These are phyloP conservation scores for Myriosclerotinia curreyana DNA, from an alignment of 2,329 filamentous ascomycete genomes.

Conservation along the genomic window DNA sequence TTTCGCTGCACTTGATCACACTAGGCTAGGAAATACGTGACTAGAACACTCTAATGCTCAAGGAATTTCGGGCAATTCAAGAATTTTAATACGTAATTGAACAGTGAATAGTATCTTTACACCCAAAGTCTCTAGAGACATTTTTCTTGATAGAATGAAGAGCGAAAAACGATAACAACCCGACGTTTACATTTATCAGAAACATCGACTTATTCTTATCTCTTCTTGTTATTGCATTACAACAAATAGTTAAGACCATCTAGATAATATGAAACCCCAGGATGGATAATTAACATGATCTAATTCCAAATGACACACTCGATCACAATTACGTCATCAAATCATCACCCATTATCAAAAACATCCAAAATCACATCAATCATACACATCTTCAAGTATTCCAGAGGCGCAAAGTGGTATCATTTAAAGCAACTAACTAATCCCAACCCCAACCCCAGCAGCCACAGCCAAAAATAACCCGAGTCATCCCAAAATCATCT, in stretches of 20 bases:
- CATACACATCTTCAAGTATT: neutral
- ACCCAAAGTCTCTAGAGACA: neutral
- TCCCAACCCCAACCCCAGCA: neutral
- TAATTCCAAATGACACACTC: neutral
- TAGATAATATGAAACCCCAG: no score
- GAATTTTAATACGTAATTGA: neutral
- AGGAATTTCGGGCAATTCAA: no score
- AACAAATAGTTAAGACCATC: neutral
- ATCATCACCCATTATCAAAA: neutral
- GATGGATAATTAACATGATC: neutral
- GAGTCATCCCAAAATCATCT: neutral
- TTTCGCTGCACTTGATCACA: neutral
- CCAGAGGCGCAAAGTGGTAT: neutral
- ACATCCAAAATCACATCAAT: neutral
- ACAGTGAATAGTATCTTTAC: neutral
- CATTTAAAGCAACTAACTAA: neutral
- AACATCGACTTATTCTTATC: neutral
- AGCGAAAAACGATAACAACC: neutral
- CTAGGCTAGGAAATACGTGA: neutral
- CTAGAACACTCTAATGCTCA: neutral
- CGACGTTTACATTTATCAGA: neutral
- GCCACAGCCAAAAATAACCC: neutral
- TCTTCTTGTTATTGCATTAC: neutral
- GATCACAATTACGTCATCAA: neutral
- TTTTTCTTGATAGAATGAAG: neutral